phyloP scores from a whole-genome alignment of 2,329 filamentous ascomycete genomes.

The Trichophyton simii region DNA sequence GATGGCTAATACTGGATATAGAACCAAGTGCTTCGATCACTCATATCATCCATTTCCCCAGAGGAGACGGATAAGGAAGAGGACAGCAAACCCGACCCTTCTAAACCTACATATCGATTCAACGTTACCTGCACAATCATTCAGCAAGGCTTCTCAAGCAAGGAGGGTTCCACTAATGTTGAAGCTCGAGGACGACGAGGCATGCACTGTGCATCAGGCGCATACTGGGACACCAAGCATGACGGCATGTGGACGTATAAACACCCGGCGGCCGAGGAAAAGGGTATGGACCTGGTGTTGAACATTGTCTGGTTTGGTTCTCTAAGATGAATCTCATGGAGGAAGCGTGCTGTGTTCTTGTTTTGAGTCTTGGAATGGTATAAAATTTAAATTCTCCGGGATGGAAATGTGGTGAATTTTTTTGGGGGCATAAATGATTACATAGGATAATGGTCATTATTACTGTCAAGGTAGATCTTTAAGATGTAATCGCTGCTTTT shows the following conservation, averaged over 20 bases:
- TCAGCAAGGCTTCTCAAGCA: conserved; percentile 54
- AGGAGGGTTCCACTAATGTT: conserved; percentile 22
- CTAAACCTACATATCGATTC: conserved; percentile 66
- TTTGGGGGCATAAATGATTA: neutral
- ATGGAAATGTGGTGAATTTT: neutral
- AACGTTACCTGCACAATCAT: conserved; percentile 97
- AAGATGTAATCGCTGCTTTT: too few relatives aligned
- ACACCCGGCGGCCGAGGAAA: conserved; percentile 35
- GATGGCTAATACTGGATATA: conserved; percentile 11
- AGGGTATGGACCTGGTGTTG: conserved; percentile 38
- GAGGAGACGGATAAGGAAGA: conserved; percentile 27
- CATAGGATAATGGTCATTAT: neutral
- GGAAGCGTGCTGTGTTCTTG: neutral
- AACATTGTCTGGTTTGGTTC: conserved; percentile 38
- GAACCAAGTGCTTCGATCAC: conserved; percentile 30
- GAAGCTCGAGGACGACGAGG: conserved; percentile 58
- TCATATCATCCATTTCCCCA: conserved; percentile 30
- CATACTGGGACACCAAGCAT: conserved; percentile 41
- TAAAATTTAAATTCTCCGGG: neutral
- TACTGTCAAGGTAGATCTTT: too few relatives aligned
- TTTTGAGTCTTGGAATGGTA: neutral
- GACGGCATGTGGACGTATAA: conserved; percentile 44
- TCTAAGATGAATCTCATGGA: conserved; percentile 14
- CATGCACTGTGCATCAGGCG: conserved; percentile 40
- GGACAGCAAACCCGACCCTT: conserved; percentile 20